Percentiles rank a stretch among this genome's conserved stretches.
Evolutionary conservation across 257 asterid species (phyloP).

Genomic region (Euphrasia confusa): DNA sequence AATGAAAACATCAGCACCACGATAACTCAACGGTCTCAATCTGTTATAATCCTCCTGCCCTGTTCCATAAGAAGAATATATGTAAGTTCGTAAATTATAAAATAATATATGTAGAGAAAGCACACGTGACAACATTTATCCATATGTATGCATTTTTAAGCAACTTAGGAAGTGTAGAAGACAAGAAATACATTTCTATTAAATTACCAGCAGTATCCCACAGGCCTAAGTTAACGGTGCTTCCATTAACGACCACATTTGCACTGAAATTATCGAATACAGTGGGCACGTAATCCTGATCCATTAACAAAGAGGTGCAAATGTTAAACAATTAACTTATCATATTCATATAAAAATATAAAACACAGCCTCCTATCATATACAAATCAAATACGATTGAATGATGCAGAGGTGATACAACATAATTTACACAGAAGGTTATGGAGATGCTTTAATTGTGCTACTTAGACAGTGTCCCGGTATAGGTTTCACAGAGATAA

Average conservation of each 20-base stretch:
- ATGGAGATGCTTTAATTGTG: neutral
- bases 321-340: slow-evolving; percentile 13
- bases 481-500: neutral
- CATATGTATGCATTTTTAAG: neutral
- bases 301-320: slow-evolving; percentile 14
- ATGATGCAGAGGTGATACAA: neutral
- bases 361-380: slow-evolving; percentile 12
- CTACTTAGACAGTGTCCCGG: neutral
- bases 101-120: slow-evolving; percentile 12
- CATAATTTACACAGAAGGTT: neutral
- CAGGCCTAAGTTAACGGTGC: slow-evolving; percentile 68
- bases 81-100: slow-evolving; percentile 15
- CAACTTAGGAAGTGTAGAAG: slow-evolving; percentile 19
- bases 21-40: slow-evolving; percentile 74
- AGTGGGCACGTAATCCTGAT: slow-evolving; percentile 82
- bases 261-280: slow-evolving; percentile 84
- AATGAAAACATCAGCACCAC: slow-evolving; percentile 80
- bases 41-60: slow-evolving; percentile 79
- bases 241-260: slow-evolving; percentile 69
- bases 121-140: slow-evolving; percentile 2
- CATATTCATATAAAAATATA: slow-evolving; percentile 7
- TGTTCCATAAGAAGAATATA: slow-evolving; percentile 28
- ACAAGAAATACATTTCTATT: slow-evolving; percentile 1
- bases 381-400: slow-evolving; percentile 18
- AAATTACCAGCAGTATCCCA: slow-evolving; percentile 79